Base-by-base conservation (phyloP, 805 yeast species). In the Vanderwaltozyma polyspora region DNA sequence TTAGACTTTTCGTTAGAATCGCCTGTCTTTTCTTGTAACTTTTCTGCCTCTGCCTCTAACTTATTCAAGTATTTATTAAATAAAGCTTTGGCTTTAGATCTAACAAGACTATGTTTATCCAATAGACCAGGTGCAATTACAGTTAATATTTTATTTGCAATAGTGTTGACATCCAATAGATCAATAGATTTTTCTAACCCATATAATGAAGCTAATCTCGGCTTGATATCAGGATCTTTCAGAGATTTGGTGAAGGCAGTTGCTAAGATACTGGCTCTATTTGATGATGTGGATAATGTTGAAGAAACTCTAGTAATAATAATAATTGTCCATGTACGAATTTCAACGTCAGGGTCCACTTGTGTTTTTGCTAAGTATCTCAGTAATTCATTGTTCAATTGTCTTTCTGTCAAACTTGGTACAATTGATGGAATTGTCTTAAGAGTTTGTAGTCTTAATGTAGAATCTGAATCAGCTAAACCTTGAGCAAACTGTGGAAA, bases 221-320 rank as follows among this genome's bases (percentile, higher is more conserved):
- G 75, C 6, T 81, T 85, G 3, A 76, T 67, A 48, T 74, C 76
- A 1, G 87, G 70, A 55, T 89, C 98, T 46, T 76, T 77, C 30
- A 89, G 64, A 0, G 94, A 80, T 47, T 86, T 79, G 2, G 83
- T 72, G 46, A 82, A 79, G 0, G 96, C 97, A 1, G 95, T 85
- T 3, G 85, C 76, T 31, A 91, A 61, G 2, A 91, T 94, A 16
- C 75, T 76, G 8, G 83, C 67, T 38, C 87, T 67, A 24, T 47
- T 55, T 5, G 41, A 42, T 13, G 46, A 41, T 2, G 45, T 38
- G 1, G 64, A 60, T 3, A 59, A 42, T 17, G 48, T 37, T n/a
- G 44, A 40, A 1, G 56, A 42, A 3, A 55, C 45, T 19, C 39
- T 41, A 1, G 52, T 44, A 5, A 52, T 43, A 3, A 51, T 42